Evolutionary conservation across 2,329 filamentous ascomycete species (phyloP).

Genomic region (Penicillium sp.): DNA sequence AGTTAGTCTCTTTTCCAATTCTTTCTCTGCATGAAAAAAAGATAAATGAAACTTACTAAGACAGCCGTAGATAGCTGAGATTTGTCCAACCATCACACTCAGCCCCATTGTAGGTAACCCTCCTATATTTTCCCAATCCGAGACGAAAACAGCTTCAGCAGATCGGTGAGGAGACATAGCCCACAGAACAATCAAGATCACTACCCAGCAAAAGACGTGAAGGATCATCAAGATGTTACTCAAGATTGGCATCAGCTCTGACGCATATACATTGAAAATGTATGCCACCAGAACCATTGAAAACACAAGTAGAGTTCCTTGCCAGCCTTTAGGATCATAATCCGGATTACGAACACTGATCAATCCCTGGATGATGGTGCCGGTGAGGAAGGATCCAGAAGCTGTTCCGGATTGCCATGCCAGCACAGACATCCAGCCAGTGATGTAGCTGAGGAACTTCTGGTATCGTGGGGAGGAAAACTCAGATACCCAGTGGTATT

Average conservation of each 20-base stretch:
- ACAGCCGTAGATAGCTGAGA: constrained; percentile 30
- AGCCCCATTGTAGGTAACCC: constrained; percentile 38
- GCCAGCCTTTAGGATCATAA: constrained; percentile 29
- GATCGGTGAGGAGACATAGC: constrained; percentile 30
- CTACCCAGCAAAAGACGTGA: constrained; percentile 38
- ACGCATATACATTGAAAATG: constrained; percentile 49
- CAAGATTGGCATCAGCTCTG: constrained; percentile 31
- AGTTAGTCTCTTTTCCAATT: background rate
- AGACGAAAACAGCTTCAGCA: constrained; percentile 30
- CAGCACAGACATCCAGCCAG: constrained; percentile 51
- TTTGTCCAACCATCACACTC: constrained; percentile 37
- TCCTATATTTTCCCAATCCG: constrained; percentile 35
- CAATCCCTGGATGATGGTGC: constrained; percentile 37
- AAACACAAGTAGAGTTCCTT: constrained; percentile 51
- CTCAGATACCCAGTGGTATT: constrained; percentile 34
- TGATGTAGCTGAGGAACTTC: constrained; percentile 55
- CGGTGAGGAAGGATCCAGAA: constrained; percentile 40
- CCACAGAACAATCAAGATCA: constrained; percentile 31
- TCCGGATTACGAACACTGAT: constrained; percentile 28
- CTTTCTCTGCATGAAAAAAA: background rate
- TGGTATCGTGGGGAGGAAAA: constrained; percentile 51
- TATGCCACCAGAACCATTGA: constrained; percentile 48
- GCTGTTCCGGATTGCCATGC: constrained; percentile 53
- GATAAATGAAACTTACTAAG: constrained; percentile 22
- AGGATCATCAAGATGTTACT: constrained; percentile 38